Conservation (phyloP, 345 rosid species). For the Gossypium rotundifolium region DNA sequence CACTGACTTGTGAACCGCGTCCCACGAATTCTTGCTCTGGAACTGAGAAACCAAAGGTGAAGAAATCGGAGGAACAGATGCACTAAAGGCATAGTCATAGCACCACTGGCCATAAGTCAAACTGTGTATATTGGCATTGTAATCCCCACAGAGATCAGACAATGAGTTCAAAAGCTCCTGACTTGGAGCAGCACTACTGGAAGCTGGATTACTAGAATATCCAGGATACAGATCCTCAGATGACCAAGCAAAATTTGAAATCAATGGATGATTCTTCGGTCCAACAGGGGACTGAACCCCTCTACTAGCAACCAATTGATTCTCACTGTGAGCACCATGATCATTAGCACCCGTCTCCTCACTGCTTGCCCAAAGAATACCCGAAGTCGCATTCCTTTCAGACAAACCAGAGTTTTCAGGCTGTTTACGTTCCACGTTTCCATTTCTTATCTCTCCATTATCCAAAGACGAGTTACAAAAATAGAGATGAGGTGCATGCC, state of each 20-base stretch:
- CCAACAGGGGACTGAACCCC: slow-evolving; percentile 35
- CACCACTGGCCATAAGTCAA: slow-evolving; percentile 41
- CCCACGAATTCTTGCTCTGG: slow-evolving; percentile 55
- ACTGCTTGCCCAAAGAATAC: background rate
- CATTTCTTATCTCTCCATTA: slow-evolving; percentile 41
- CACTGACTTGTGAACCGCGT: slow-evolving; percentile 35
- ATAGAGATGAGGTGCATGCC: slow-evolving; percentile 40
- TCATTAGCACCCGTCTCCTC: slow-evolving; percentile 19
- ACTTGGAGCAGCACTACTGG: slow-evolving; percentile 25
- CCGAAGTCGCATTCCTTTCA: slow-evolving; percentile 20
- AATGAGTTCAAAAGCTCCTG: slow-evolving; percentile 29
- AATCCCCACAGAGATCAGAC: slow-evolving; percentile 65
- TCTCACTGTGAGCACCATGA: slow-evolving; percentile 26
- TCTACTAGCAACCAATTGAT: slow-evolving; percentile 19
- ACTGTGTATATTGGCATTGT: slow-evolving; percentile 36
- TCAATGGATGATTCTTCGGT: slow-evolving; percentile 26
- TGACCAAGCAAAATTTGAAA: slow-evolving; percentile 29
- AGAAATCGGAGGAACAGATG: slow-evolving; percentile 35
- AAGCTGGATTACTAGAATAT: slow-evolving; percentile 23
- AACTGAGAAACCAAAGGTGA: slow-evolving; percentile 38
- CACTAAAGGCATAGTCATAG: slow-evolving; percentile 34
- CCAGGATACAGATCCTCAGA: slow-evolving; percentile 40
- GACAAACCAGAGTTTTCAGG: slow-evolving; percentile 18
- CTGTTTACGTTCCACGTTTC: slow-evolving; percentile 28
- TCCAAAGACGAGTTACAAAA: slow-evolving; percentile 18